phyloP scores from a whole-genome alignment of 2,329 filamentous ascomycete genomes.

The Apiospora marii region DNA sequence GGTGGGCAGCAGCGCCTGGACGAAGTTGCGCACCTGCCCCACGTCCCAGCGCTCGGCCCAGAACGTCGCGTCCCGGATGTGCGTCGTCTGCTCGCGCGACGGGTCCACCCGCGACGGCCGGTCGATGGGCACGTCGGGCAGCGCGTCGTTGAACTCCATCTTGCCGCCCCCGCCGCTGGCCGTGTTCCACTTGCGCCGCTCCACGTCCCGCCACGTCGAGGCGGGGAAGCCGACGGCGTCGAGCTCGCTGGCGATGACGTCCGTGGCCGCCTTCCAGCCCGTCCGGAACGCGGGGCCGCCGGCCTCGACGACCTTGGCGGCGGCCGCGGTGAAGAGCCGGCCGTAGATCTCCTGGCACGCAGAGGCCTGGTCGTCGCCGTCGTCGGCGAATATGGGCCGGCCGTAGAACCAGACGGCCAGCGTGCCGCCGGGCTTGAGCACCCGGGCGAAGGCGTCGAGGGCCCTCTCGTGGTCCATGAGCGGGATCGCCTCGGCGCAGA shows the following conservation, averaged over 20 bases:
- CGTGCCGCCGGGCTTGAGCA: neutral
- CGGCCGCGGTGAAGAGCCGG: neutral
- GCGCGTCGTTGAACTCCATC: neutral
- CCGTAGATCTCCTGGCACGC: neutral
- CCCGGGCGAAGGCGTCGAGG: neutral
- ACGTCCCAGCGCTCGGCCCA: neutral
- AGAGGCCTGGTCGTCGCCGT: neutral
- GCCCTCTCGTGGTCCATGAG: neutral
- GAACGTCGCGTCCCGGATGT: neutral
- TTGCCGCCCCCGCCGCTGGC: no score
- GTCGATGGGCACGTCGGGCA: no score
- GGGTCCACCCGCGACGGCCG: no score
- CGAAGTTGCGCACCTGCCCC: neutral
- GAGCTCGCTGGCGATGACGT: conserved; percentile 2
- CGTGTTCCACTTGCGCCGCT: neutral
- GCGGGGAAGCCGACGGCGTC: neutral
- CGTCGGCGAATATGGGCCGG: conserved; percentile 2
- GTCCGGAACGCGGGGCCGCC: neutral
- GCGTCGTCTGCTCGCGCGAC: neutral
- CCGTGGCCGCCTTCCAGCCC: conserved; percentile 6
- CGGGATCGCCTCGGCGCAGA: conserved; percentile 8
- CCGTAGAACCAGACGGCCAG: conserved; percentile 20
- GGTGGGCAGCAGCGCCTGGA: neutral
- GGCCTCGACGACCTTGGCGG: neutral
- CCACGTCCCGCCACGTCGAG: neutral